Conservation (phyloP, 306 rosid genomes). For the Medicago ruthenica region DNA sequence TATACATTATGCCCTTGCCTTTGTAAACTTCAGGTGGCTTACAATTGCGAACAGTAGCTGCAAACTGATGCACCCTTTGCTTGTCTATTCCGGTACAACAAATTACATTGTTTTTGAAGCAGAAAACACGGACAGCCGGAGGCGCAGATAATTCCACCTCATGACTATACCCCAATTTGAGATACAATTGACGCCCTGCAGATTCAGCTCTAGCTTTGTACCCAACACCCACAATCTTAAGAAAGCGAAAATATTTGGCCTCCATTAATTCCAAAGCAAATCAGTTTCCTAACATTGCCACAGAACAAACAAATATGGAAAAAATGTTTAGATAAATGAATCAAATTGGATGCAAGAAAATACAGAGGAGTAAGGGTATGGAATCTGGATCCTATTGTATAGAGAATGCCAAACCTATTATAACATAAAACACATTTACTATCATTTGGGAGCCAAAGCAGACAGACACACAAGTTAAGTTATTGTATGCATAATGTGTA, state of each 20-base stretch:
- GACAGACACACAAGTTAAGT: not conserved
- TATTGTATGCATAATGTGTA: not conserved
- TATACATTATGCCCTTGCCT: constrained; percentile 92
- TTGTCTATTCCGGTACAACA: constrained; percentile 93
- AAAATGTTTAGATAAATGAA: not conserved
- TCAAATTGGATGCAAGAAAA: constrained; percentile 24
- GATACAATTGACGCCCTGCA: constrained; percentile 67
- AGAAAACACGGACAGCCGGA: constrained; percentile 83
- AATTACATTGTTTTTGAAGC: constrained; percentile 88
- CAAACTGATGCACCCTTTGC: constrained; percentile 85
- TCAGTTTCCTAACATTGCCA: constrained; percentile 32
- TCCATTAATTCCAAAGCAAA: constrained; percentile 57
- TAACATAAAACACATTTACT: not conserved
- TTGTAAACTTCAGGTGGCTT: constrained; percentile 94
- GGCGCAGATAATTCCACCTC: constrained; percentile 83
- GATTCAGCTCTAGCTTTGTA: constrained; percentile 91
- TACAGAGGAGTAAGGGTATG: not conserved
- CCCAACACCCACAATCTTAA: constrained; percentile 91
- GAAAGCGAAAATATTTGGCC: constrained; percentile 73
- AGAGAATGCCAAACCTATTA: constrained; percentile 1
- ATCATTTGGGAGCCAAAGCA: not conserved
- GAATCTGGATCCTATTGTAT: not conserved
- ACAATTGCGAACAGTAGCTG: constrained; percentile 81
- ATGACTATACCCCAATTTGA: constrained; percentile 88
- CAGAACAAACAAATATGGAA: not conserved